Conservation (phyloP, 345 rosid genomes). For the Hibiscus mutabilis region DNA sequence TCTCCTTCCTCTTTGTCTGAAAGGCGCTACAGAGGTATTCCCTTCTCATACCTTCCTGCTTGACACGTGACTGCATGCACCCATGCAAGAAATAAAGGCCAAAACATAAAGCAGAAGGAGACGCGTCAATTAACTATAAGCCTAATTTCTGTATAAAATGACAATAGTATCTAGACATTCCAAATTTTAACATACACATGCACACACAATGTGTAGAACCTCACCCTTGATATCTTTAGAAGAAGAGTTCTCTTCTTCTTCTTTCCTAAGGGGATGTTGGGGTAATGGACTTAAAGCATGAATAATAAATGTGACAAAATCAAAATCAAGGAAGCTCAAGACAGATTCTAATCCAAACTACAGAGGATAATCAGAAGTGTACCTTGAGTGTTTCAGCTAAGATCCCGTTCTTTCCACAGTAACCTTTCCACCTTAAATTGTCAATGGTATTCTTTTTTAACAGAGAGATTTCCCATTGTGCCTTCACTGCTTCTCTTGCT, state of each 20-base stretch:
- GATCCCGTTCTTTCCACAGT: conserved; percentile 47
- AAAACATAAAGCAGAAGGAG: background rate
- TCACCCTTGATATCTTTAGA: background rate
- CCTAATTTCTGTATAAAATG: conserved; percentile 9
- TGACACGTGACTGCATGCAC: conserved; percentile 41
- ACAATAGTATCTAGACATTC: background rate
- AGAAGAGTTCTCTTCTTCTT: background rate
- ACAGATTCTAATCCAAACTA: background rate
- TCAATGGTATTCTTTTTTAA: conserved; percentile 31
- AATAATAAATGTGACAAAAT: background rate
- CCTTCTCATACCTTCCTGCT: conserved; percentile 42
- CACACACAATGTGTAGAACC: background rate
- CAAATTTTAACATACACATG: background rate
- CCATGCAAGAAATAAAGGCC: conserved; percentile 6
- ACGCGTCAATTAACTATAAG: background rate
- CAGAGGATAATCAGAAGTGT: conserved; percentile 6
- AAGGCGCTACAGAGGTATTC: conserved; percentile 36
- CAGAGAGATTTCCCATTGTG: conserved; percentile 40
- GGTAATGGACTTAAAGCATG: background rate
- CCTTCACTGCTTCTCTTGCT: conserved; percentile 52
- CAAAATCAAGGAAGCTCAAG: background rate
- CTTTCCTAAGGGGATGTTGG: background rate
- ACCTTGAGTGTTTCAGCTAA: conserved; percentile 57
- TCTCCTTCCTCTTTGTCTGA: conserved; percentile 34
- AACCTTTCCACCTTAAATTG: conserved; percentile 40